A percentile compares a stretch with the other conserved stretches of the same genome.
Evolutionary conservation across 768 basidiomycete species (phyloP).

Genomic region (Auricularia cornea): DNA sequence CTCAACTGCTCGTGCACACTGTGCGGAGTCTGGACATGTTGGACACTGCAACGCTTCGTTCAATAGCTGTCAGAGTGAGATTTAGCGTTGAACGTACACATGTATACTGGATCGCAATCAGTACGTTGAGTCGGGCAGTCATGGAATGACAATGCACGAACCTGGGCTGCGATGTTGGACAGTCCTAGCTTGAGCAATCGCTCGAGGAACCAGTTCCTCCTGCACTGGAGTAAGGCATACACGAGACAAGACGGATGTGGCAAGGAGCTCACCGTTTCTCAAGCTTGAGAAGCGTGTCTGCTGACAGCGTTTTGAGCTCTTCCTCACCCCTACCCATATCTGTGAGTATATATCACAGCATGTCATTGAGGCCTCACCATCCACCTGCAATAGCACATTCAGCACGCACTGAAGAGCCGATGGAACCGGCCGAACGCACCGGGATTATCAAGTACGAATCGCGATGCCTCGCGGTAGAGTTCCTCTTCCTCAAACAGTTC

Average conservation of each 20-base stretch:
- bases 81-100: background rate
- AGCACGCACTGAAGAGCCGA: too few relatives aligned
- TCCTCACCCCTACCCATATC: conserved; percentile 22
- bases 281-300: conserved; percentile 78
- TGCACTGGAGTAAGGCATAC: conserved; percentile 18
- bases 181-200: conserved; percentile 86
- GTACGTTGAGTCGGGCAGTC: background rate
- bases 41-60: conserved; percentile 43
- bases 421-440: too few relatives aligned
- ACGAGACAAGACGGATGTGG: background rate
- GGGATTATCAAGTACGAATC: conserved; percentile 89
- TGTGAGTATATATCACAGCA: too few relatives aligned
- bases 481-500: conserved; percentile 88
- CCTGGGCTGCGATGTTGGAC: conserved; percentile 51
- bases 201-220: conserved; percentile 93
- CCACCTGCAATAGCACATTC: background rate
- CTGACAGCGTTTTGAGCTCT: conserved; percentile 72
- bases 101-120: background rate
- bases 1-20: conserved; percentile 77
- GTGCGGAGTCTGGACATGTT: conserved; percentile 72
- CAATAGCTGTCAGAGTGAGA: background rate
- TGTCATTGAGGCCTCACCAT: too few relatives aligned
- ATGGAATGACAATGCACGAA: background rate
- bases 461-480: conserved; percentile 80
- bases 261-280: conserved; percentile 65